Conservation (phyloP, 2,329 filamentous ascomycete species). For the Boeremia exigua region DNA sequence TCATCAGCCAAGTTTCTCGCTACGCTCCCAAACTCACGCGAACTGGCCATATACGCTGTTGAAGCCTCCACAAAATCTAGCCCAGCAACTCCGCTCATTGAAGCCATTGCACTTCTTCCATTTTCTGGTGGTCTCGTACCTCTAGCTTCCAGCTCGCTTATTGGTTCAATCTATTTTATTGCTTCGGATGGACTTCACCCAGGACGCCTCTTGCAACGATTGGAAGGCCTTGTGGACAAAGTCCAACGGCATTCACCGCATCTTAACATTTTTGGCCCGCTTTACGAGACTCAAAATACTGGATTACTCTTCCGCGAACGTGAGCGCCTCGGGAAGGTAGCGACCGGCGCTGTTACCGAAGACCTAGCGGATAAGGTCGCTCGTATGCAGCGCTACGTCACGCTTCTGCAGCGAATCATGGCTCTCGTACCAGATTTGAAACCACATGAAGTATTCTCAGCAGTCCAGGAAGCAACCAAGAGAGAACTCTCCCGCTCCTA, state of each 20-base stretch:
- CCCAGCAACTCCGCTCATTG: constrained; percentile 26
- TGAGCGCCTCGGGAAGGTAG: constrained; percentile 34
- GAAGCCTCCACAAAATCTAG: constrained; percentile 21
- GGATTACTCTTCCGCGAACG: constrained; percentile 36
- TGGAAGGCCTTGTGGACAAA: constrained; percentile 45
- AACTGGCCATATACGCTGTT: constrained; percentile 27
- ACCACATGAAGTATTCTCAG: constrained; percentile 23
- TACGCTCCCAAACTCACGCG: constrained; percentile 31
- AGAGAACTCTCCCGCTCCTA: constrained; percentile 32
- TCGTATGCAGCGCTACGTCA: constrained; percentile 37
- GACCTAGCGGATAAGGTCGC: constrained; percentile 33
- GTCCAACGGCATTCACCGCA: constrained; percentile 35
- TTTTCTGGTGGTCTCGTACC: constrained; percentile 37
- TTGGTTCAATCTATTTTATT: constrained; percentile 35
- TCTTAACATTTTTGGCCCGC: constrained; percentile 37
- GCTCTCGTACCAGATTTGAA: constrained; percentile 30
- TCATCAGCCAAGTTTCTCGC: constrained; percentile 26
- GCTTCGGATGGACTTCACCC: constrained; percentile 33
- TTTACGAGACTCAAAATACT: constrained; percentile 33
- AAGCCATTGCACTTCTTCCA: constrained; percentile 36
- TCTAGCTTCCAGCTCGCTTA: constrained; percentile 31
- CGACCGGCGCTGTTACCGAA: constrained; percentile 24
- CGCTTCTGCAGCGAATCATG: constrained; percentile 41
- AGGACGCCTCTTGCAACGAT: constrained; percentile 41
- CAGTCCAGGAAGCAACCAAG: constrained; percentile 31